These are phyloP conservation scores for Puccinia novopanici DNA, from an alignment of 1,284 basidiomycete species.

Conservation along the genomic window DNA sequence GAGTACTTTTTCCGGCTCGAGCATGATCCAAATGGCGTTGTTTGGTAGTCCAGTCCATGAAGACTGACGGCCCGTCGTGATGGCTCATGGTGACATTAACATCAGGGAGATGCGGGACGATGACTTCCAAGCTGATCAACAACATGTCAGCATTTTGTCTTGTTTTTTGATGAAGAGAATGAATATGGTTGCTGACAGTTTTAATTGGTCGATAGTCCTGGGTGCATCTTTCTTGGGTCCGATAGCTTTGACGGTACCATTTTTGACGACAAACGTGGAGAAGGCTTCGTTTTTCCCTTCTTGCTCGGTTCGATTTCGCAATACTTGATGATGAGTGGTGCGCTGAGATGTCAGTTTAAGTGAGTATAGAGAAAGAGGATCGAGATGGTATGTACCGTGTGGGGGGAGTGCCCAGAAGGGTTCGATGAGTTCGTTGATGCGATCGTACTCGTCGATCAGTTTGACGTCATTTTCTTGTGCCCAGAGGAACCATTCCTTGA, in stretches of 20 bases:
- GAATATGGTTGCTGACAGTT: conserved; percentile 21
- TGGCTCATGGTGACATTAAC: conserved; percentile 54
- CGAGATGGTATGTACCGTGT: background rate
- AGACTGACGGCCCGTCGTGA: conserved; percentile 54
- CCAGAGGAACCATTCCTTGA: conserved; percentile 59
- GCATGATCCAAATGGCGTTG: conserved; percentile 49
- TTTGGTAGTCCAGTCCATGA: conserved; percentile 52
- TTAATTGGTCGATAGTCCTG: conserved; percentile 40
- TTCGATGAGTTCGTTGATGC: conserved; percentile 41
- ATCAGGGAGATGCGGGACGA: conserved; percentile 51
- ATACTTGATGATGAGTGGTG: too few relatives aligned
- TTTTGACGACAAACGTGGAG: conserved; percentile 31
- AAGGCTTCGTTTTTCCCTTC: conserved; percentile 24
- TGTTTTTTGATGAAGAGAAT: background rate
- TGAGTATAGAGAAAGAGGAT: background rate
- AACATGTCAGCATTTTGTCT: too few relatives aligned
- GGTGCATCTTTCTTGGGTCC: conserved; percentile 39
- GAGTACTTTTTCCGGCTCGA: conserved; percentile 41
- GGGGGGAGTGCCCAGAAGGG: conserved; percentile 50
- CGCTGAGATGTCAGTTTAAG: too few relatives aligned
- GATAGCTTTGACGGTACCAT: conserved; percentile 27
- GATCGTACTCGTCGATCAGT: conserved; percentile 45
- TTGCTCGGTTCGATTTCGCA: conserved; percentile 26
- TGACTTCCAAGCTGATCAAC: conserved; percentile 35
- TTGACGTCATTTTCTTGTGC: conserved; percentile 13